These are phyloP conservation scores for Onygenales sp. DNA, from an alignment of 2,329 filamentous ascomycete species.

Conservation along the genomic window DNA sequence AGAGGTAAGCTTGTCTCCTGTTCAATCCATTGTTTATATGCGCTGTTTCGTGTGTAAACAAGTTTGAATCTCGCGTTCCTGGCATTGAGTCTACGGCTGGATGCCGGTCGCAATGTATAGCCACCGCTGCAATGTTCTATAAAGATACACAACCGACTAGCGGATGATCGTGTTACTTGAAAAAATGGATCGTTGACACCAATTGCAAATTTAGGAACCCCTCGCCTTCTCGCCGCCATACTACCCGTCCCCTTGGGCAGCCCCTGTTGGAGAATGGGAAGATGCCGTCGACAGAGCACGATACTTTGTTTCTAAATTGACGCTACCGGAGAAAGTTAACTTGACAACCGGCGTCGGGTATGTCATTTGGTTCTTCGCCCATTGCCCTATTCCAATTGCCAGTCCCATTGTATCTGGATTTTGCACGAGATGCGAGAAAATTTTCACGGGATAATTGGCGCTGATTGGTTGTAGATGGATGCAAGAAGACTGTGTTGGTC, in stretches of 20 bases:
- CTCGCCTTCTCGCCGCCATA: slow-evolving; percentile 49
- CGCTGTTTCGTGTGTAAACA: not conserved
- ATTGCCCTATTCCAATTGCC: not conserved
- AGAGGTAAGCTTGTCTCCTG: slow-evolving; percentile 16
- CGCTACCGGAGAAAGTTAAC: slow-evolving; percentile 84
- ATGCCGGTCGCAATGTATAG: not conserved
- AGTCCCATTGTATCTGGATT: not conserved
- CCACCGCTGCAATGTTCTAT: not conserved
- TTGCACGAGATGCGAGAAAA: slow-evolving; percentile 2
- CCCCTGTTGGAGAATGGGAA: slow-evolving; percentile 63
- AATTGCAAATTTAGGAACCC: not conserved
- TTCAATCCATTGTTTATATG: not conserved
- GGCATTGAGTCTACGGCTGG: not conserved
- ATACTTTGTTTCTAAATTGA: slow-evolving; percentile 73
- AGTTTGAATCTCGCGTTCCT: not conserved
- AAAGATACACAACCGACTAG: not conserved
- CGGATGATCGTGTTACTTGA: not conserved
- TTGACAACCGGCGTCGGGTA: slow-evolving; percentile 83
- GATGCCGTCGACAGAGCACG: slow-evolving; percentile 67
- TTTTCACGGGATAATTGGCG: not conserved
- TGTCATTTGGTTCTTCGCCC: slow-evolving; percentile 21
- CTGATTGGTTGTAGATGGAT: slow-evolving; percentile 44
- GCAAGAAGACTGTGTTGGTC: slow-evolving; percentile 67
- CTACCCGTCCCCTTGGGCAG: slow-evolving; percentile 84
- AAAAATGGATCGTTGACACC: not conserved